Conservation (phyloP, 495 filamentous ascomycete genomes). For the Sabuloglossum arenarium region DNA sequence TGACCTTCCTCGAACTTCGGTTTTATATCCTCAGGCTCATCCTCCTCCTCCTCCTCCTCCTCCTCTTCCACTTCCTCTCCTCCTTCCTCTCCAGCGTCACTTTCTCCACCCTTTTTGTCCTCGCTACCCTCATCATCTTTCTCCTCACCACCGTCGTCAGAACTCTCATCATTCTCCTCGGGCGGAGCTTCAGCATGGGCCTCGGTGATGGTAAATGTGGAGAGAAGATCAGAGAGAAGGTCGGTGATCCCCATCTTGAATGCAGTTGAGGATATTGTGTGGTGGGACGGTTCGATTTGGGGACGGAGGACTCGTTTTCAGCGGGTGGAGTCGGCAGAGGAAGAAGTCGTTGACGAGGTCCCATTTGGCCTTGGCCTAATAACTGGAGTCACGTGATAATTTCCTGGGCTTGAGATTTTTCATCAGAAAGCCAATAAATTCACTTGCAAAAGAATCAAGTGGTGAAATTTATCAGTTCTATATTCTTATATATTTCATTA, state of each 20-base stretch:
- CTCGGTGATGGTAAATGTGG: conserved; percentile 33
- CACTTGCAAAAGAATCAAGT: too few relatives aligned
- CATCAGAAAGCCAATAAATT: too few relatives aligned
- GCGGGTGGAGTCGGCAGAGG: background rate
- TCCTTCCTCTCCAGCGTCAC: conserved; percentile 25
- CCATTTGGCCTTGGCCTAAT: background rate
- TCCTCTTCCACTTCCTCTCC: conserved; percentile 26
- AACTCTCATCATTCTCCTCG: conserved; percentile 24
- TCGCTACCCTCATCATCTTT: conserved; percentile 19
- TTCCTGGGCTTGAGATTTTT: too few relatives aligned
- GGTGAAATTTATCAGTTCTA: too few relatives aligned
- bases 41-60: conserved; percentile 23
- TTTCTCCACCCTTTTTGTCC: conserved; percentile 20
- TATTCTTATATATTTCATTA: too few relatives aligned
- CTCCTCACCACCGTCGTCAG: conserved; percentile 19
- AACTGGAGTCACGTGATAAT: too few relatives aligned
- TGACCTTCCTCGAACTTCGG: conserved; percentile 78
- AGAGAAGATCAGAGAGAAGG: conserved; percentile 39
- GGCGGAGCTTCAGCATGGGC: conserved; percentile 39
- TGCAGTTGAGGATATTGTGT: background rate
- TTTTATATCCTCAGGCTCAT: conserved; percentile 75
- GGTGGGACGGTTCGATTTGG: background rate
- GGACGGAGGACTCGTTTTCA: background rate
- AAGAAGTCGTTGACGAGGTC: background rate
- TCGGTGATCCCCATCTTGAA: conserved; percentile 41